Percentiles rank a stretch among this genome's conserved stretches.
Conservation (phyloP, 1,139 yeast genomes). For the Diutina catenulata region DNA sequence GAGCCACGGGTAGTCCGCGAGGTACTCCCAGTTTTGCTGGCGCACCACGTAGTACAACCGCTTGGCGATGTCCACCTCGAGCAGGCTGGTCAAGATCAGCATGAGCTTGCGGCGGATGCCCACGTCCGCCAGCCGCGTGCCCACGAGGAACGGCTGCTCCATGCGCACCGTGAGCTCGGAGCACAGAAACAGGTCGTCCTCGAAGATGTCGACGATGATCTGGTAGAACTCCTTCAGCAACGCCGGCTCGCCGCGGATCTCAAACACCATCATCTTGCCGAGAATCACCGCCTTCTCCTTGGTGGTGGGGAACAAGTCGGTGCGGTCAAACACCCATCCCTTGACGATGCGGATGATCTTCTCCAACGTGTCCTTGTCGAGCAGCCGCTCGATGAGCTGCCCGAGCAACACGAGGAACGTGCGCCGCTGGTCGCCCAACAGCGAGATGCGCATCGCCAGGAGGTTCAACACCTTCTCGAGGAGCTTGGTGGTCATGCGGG, state of each 20-base stretch:
- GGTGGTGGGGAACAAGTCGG: constrained; percentile 83
- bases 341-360: constrained; percentile 73
- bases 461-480: constrained; percentile 69
- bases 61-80: constrained; percentile 70
- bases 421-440: constrained; percentile 86
- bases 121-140: constrained; percentile 76
- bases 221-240: constrained; percentile 75
- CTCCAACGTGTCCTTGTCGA: constrained; percentile 62
- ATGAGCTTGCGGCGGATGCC: constrained; percentile 67
- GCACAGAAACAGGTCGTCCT: constrained; percentile 64
- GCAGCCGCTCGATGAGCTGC: constrained; percentile 80
- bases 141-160: constrained; percentile 95
- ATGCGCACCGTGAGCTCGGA: constrained; percentile 89
- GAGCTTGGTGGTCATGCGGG: constrained; percentile 65
- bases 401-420: constrained; percentile 78
- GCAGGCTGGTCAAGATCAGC: constrained; percentile 66
- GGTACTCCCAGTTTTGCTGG: constrained; percentile 94
- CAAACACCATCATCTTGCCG: constrained; percentile 90
- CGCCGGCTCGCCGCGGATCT: constrained; percentile 72
- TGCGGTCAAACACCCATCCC: constrained; percentile 78
- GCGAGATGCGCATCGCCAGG: constrained; percentile 69
- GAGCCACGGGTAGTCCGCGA: constrained; percentile 90
- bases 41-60: constrained; percentile 75
- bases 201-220: constrained; percentile 80
- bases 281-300: constrained; percentile 94